phyloP scores from a whole-genome alignment of 2,329 filamentous ascomycete genomes.

The Penicillium digitatum region DNA sequence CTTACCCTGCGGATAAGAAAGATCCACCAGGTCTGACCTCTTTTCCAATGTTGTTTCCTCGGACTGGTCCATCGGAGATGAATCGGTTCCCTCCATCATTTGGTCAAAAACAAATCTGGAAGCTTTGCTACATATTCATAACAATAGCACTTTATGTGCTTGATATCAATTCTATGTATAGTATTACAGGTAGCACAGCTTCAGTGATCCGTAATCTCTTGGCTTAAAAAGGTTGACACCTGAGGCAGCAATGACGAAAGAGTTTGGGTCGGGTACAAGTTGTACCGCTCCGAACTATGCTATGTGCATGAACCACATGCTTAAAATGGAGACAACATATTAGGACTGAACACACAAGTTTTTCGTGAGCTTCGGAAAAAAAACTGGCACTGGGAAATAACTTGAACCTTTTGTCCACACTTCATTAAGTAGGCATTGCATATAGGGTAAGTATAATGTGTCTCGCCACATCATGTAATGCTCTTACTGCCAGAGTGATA shows the following conservation, averaged over 20 bases:
- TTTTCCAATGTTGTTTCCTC: neutral
- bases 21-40: neutral
- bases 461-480: neutral
- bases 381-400: neutral
- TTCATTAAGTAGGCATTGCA: neutral
- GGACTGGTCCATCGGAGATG: neutral
- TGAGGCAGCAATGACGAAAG: neutral
- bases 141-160: neutral
- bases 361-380: neutral
- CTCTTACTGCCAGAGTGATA: neutral
- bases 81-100: neutral
- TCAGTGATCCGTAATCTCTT: neutral
- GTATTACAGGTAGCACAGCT: neutral
- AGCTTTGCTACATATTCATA: neutral
- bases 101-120: no score
- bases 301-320: neutral
- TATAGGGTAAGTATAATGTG: neutral
- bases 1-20: conserved; percentile 5
- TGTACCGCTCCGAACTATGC: conserved; percentile 6
- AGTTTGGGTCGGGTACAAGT: neutral
- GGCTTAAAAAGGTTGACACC: neutral
- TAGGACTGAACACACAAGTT: neutral
- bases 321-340: neutral
- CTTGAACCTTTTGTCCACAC: no score
- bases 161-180: no score